phyloP scores from a whole-genome alignment of 768 basidiomycete species.

The Tylopilus sp. region DNA sequence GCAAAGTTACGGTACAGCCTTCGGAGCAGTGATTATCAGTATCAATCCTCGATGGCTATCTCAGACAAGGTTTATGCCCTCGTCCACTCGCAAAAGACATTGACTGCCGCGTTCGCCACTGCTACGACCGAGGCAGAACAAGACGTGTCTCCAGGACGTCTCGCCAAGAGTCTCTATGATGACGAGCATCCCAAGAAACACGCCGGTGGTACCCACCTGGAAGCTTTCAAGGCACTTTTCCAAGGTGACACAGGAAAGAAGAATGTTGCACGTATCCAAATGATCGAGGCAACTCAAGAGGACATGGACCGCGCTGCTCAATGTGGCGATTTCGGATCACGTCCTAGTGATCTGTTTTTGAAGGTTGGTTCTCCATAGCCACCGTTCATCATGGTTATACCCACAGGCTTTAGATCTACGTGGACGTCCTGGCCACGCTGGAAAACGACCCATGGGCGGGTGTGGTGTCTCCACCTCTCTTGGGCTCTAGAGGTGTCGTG shows the following conservation, averaged over 20 bases:
- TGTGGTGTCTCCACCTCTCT: conserved; percentile 58
- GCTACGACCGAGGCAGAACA: conserved; percentile 27
- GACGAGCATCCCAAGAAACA: conserved; percentile 26
- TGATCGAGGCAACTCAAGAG: conserved; percentile 30
- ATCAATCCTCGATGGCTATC: conserved; percentile 19
- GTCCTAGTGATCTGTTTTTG: conserved; percentile 59
- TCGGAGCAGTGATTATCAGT: background rate
- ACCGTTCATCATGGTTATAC: background rate
- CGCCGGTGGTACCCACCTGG: conserved; percentile 15
- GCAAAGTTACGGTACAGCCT: background rate
- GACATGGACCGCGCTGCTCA: conserved; percentile 45
- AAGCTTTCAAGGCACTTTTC: conserved; percentile 18
- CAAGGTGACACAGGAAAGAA: conserved; percentile 13
- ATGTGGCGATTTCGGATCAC: conserved; percentile 50
- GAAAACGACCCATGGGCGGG: conserved; percentile 53
- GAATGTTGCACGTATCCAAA: conserved; percentile 18
- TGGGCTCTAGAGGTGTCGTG: conserved; percentile 59
- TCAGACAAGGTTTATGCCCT: conserved; percentile 33
- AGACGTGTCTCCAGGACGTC: conserved; percentile 29
- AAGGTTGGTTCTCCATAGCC: conserved; percentile 37
- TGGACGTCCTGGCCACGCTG: conserved; percentile 56
- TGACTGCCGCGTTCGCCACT: conserved; percentile 41
- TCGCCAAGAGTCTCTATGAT: conserved; percentile 42
- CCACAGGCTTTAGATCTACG: conserved; percentile 46
- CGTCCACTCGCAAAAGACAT: conserved; percentile 32